These are phyloP conservation scores for Daldinia eschscholtzii DNA, from an alignment of 2,329 filamentous ascomycete species.

Conservation along the genomic window DNA sequence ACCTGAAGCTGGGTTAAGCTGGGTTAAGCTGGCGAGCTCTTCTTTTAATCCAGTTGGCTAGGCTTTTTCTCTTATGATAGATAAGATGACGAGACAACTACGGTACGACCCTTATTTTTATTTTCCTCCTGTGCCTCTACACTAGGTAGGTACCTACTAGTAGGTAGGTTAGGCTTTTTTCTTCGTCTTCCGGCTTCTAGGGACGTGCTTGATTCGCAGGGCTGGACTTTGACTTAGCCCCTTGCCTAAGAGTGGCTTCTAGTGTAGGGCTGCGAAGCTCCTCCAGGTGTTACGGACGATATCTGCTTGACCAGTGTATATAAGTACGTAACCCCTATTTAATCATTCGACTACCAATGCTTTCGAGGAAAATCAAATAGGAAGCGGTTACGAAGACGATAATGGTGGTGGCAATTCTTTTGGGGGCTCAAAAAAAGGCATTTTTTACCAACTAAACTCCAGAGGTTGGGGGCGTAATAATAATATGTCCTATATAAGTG, in stretches of 20 bases:
- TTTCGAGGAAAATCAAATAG: too few relatives aligned
- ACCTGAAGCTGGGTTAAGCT: conserved; percentile 25
- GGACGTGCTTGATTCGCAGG: not conserved
- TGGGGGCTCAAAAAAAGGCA: conserved; percentile 5
- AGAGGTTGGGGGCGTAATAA: conserved; percentile 36
- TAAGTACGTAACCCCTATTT: too few relatives aligned
- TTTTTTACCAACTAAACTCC: not conserved
- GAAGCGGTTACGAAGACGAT: not conserved
- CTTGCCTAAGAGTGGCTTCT: not conserved
- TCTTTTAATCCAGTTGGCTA: conserved; percentile 21
- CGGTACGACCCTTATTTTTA: conserved; percentile 3
- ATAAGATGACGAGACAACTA: conserved; percentile 1
- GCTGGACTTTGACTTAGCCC: not conserved
- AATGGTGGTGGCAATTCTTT: not conserved
- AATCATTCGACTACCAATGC: too few relatives aligned
- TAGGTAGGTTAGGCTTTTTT: not conserved
- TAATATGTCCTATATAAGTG: conserved; percentile 19
- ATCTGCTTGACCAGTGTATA: too few relatives aligned
- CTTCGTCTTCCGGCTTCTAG: not conserved
- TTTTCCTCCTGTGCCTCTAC: not conserved
- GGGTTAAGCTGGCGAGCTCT: conserved; percentile 2
- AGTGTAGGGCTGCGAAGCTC: not conserved
- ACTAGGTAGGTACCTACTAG: not conserved
- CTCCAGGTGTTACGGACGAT: too few relatives aligned
- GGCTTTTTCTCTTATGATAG: conserved; percentile 6